Evolutionary conservation across 805 yeast species (phyloP).

Genomic region (Schizosaccharomyces pombe): DNA sequence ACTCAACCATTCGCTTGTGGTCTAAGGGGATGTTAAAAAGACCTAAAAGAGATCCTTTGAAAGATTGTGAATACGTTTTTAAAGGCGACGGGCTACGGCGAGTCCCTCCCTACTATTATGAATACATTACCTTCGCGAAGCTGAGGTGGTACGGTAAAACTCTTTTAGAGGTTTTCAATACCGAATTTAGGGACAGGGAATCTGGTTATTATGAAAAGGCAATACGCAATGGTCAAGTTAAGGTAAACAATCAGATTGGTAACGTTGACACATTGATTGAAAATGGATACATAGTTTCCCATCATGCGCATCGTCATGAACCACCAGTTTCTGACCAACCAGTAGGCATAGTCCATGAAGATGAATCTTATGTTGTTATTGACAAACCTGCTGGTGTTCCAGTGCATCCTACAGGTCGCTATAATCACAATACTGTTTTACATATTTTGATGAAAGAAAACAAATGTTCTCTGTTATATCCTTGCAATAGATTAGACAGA

Average conservation of each 20-base stretch:
- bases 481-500: slow-evolving; percentile 74
- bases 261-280: slow-evolving; percentile 36
- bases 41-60: background rate
- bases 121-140: slow-evolving; percentile 72
- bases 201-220: slow-evolving; percentile 27
- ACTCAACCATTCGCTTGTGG: background rate
- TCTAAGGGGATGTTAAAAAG: background rate
- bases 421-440: slow-evolving; percentile 56
- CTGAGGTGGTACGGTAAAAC: slow-evolving; percentile 74
- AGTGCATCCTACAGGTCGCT: slow-evolving; percentile 80
- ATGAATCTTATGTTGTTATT: slow-evolving; percentile 53
- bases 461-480: background rate
- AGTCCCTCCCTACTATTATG: slow-evolving; percentile 7
- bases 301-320: slow-evolving; percentile 69
- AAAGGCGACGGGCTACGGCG: background rate
- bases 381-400: slow-evolving; percentile 92
- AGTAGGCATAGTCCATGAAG: slow-evolving; percentile 46
- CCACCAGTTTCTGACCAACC: slow-evolving; percentile 47
- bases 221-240: slow-evolving; percentile 55
- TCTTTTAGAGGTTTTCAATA: slow-evolving; percentile 52
- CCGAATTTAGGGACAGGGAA: slow-evolving; percentile 65
- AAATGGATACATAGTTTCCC: slow-evolving; percentile 67
- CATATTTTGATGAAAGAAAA: slow-evolving; percentile 50
- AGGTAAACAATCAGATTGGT: slow-evolving; percentile 45
- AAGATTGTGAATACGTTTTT: background rate